Conservation (phyloP, 768 basidiomycete genomes). For the Pulveroboletus frians region DNA sequence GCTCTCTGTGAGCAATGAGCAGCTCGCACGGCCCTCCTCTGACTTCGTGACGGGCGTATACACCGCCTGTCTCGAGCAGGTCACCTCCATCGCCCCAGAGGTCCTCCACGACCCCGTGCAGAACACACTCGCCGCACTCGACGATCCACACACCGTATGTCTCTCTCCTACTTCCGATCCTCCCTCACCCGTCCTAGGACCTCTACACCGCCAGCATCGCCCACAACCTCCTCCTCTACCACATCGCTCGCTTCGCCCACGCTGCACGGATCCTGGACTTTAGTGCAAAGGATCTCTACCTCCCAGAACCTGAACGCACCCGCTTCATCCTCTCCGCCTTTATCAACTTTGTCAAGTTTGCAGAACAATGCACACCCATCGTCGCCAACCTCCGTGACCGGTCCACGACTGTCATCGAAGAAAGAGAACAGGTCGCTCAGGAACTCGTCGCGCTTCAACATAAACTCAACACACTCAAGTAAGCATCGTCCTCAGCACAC, state of each 20-base stretch:
- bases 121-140: conserved; percentile 46
- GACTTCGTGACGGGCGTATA: conserved; percentile 72
- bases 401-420: conserved; percentile 50
- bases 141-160: conserved; percentile 52
- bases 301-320: conserved; percentile 72
- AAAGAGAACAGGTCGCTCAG: conserved; percentile 54
- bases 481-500: conserved; percentile 13
- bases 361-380: conserved; percentile 64
- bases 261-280: conserved; percentile 77
- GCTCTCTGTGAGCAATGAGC: conserved; percentile 58
- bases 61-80: conserved; percentile 64
- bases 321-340: conserved; percentile 76
- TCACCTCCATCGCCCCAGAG: conserved; percentile 58
- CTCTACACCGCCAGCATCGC: conserved; percentile 55
- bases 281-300: conserved; percentile 64
- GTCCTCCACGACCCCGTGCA: conserved; percentile 56
- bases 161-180: not conserved
- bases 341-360: conserved; percentile 92
- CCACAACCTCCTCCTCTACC: conserved; percentile 62
- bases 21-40: conserved; percentile 59
- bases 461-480: conserved; percentile 56
- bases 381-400: conserved; percentile 57
- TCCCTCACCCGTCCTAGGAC: conserved; percentile 42
- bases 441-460: conserved; percentile 46
- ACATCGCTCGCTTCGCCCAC: conserved; percentile 68